These are phyloP conservation scores for Lasiodiplodia hormozganensis DNA, from an alignment of 2,329 filamentous ascomycete genomes.

Conservation along the genomic window DNA sequence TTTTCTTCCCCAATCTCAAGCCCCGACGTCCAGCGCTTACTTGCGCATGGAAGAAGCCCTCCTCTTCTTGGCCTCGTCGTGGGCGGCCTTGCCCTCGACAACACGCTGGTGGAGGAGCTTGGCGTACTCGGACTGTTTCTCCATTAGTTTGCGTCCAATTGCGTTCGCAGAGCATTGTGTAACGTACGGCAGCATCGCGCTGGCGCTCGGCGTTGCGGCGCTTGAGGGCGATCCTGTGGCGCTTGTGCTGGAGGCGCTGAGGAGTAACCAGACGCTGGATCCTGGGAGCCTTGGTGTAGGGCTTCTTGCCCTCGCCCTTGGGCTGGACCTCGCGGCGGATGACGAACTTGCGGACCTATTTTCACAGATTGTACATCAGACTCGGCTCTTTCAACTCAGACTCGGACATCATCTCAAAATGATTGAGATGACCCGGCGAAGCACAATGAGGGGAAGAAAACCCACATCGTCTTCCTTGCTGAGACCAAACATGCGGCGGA, in stretches of 20 bases:
- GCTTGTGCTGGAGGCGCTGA: constrained; percentile 99
- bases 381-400: constrained; percentile 47
- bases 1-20: constrained; percentile 14
- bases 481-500: constrained; percentile 99
- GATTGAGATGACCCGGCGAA: constrained; percentile 53
- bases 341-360: constrained; percentile 97
- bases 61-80: constrained; percentile 94
- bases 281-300: constrained; percentile 99
- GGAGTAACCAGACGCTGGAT: constrained; percentile 99
- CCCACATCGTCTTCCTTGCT: constrained; percentile 99
- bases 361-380: constrained; percentile 51
- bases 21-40: constrained; percentile 50
- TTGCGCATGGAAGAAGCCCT: constrained; percentile 95
- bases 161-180: not conserved
- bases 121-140: constrained; percentile 87
- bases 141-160: constrained; percentile 45
- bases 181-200: constrained; percentile 97
- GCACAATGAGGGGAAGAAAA: constrained; percentile 50
- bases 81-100: constrained; percentile 91
- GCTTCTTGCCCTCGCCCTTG: constrained; percentile 95
- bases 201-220: constrained; percentile 94
- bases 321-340: constrained; percentile 98
- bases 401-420: constrained; percentile 54
- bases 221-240: constrained; percentile 97
- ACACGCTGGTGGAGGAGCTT: constrained; percentile 97